These are phyloP conservation scores for Ilyonectria robusta DNA, from an alignment of 2,329 filamentous ascomycete genomes.

Conservation along the genomic window DNA sequence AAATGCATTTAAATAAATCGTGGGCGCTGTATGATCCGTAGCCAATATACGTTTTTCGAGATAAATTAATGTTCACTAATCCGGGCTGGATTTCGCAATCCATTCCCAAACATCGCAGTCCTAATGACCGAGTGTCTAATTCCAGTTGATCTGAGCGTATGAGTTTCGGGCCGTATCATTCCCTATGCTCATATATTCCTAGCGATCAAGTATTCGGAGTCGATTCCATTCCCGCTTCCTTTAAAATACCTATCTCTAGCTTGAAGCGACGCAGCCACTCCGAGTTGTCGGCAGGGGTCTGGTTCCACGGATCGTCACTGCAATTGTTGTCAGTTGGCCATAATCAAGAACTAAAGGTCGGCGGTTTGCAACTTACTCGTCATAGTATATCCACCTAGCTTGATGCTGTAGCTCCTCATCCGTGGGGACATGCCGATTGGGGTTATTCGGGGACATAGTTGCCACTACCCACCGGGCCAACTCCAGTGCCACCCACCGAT, in stretches of 20 bases:
- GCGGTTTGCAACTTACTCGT: conserved; percentile 1
- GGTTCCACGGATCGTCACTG: conserved; percentile 2
- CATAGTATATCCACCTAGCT: conserved; percentile 28
- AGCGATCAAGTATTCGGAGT: too few relatives aligned
- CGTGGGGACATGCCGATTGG: conserved; percentile 30
- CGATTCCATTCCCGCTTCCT: neutral
- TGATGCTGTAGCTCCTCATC: conserved; percentile 34
- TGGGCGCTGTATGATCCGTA: too few relatives aligned
- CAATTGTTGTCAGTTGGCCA: too few relatives aligned
- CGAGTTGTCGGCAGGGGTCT: neutral
- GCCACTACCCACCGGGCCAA: conserved; percentile 28
- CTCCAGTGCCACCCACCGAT: conserved; percentile 27
- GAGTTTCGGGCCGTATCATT: too few relatives aligned
- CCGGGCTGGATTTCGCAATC: too few relatives aligned
- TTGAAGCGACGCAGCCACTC: neutral
- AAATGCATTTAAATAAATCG: too few relatives aligned
- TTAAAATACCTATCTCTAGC: neutral
- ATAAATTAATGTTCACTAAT: too few relatives aligned
- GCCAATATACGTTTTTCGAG: too few relatives aligned
- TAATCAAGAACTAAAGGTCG: neutral
- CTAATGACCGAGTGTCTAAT: too few relatives aligned
- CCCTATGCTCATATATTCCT: too few relatives aligned
- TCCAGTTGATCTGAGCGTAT: too few relatives aligned
- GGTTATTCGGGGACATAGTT: conserved; percentile 36
- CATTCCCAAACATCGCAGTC: too few relatives aligned